Conservation (phyloP, 345 rosid genomes). For the Sisymbrium altissimum region DNA sequence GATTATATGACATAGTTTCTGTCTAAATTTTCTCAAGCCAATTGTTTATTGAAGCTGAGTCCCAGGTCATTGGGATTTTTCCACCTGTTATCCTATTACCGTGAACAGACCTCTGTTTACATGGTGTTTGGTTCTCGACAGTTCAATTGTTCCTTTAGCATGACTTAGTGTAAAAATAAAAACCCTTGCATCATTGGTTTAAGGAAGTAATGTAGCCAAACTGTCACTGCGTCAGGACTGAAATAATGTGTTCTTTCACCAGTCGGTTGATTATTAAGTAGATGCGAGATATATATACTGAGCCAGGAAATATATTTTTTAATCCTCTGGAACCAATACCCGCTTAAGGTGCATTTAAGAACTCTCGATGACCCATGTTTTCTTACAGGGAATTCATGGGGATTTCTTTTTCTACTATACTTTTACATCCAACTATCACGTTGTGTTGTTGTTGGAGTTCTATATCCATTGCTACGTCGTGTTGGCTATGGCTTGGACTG, state of each 20-base stretch:
- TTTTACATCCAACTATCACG: conserved; percentile 68
- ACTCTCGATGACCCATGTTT: conserved; percentile 1
- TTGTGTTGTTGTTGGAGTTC: conserved; percentile 59
- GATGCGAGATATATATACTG: neutral
- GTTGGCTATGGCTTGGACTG: conserved; percentile 92
- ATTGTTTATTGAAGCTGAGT: neutral
- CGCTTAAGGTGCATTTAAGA: neutral
- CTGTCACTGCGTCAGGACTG: neutral
- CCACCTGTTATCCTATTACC: neutral
- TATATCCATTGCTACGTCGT: conserved; percentile 58
- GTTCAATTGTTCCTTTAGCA: neutral
- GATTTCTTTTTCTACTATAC: conserved; percentile 70
- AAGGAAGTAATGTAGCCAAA: neutral
- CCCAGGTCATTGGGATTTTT: neutral
- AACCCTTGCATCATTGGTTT: conserved; percentile 1
- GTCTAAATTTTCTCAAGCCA: neutral
- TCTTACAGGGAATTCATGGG: conserved; percentile 75
- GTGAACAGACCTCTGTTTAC: neutral
- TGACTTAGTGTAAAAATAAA: neutral
- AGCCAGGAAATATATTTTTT: neutral
- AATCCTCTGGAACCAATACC: neutral
- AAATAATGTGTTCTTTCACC: neutral
- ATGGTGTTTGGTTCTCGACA: neutral
- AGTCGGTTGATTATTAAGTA: neutral
- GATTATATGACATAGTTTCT: neutral